Evolutionary conservation across 2,329 filamentous ascomycete species (phyloP).

Genomic region (Phymatotrichopsis omnivora): DNA sequence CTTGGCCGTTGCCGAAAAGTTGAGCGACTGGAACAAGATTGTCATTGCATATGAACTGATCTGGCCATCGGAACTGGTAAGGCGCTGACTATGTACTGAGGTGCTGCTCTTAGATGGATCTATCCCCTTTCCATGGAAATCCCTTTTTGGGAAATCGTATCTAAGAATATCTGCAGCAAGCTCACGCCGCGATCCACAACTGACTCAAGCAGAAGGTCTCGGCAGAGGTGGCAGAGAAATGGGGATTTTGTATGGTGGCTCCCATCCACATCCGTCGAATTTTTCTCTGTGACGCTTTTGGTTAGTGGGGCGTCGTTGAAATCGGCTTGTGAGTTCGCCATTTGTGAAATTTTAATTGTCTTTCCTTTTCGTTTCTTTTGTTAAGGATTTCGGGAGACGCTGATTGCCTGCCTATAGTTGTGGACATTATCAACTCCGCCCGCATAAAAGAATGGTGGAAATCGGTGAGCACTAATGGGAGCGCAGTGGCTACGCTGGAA

Average conservation of each 20-base stretch:
- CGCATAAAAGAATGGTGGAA: too few relatives aligned
- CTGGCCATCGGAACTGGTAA: constrained; percentile 57
- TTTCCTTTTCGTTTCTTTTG: neutral
- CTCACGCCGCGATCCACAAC: constrained; percentile 79
- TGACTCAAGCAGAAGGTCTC: constrained; percentile 70
- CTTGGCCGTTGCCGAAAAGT: constrained; percentile 61
- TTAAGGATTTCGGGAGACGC: neutral
- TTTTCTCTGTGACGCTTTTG: constrained; percentile 26
- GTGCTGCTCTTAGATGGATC: too few relatives aligned
- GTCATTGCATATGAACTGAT: constrained; percentile 98
- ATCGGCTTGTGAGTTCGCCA: constrained; percentile 21
- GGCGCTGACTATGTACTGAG: constrained; percentile 32
- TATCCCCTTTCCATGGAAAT: too few relatives aligned
- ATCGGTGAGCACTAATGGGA: too few relatives aligned
- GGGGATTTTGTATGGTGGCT: constrained; percentile 91
- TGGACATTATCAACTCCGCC: constrained; percentile 24
- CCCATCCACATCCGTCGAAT: too few relatives aligned
- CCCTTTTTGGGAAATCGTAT: too few relatives aligned
- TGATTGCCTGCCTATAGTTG: constrained; percentile 11
- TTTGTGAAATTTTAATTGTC: neutral
- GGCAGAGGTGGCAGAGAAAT: constrained; percentile 72
- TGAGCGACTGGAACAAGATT: constrained; percentile 79
- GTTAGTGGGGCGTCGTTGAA: constrained; percentile 27
- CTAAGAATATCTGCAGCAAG: too few relatives aligned
- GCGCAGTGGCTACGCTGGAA: too few relatives aligned